Base-by-base conservation (phyloP, 1,284 basidiomycete genomes). In the Naganishia liquefaciens region DNA sequence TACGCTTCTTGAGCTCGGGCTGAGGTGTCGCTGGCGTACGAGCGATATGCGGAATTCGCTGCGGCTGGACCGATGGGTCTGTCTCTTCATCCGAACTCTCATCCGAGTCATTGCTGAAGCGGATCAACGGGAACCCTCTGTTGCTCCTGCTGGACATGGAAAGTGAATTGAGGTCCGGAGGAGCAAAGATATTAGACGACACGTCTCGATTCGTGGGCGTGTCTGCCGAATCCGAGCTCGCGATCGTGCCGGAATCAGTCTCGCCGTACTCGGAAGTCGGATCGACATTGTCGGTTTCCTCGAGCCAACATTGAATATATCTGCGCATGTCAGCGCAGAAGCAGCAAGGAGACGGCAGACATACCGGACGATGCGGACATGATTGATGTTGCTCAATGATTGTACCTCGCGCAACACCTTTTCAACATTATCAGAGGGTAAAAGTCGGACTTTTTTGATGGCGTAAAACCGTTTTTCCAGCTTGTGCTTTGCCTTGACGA, bases 351-450 rank as follows among this genome's bases (percentile, higher is more conserved):
- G 11, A 37, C 21, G 5, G 11, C 23, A 25, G 43, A 11, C 10
- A 63, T 94, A 97, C 47, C 93, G 86, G 21, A 96, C 93, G 68
- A 98, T 91, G 78, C 89, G 90, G 13, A 89, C 87, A 76, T 97
- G 93, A 53, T 88, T 90, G 23, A 96, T 84, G 43, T 89, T 83
- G 68, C 90, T 93, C 21, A 97, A 81, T 0, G 91, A 90, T 69
- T 91, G 91, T 58, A 97, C 92, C 77, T 97, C 93, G 11, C 94
- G 85, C 73, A 93, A 89, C 63, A 96, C 93, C 76, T 89, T 91
- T 61, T 84, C 86, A 73, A 94, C 91, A 67, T 87, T 89, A 68
- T 91, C 88, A 49, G 84, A 83, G 0, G 87, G 87, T 54, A 87
- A 86, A 11, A 97, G 82, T 63, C 87, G 87, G 72, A 98, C 87